Percentiles rank a stretch among this genome's conserved stretches.
Conservation (phyloP, 345 rosid species). For the Gossypium raimondii region DNA sequence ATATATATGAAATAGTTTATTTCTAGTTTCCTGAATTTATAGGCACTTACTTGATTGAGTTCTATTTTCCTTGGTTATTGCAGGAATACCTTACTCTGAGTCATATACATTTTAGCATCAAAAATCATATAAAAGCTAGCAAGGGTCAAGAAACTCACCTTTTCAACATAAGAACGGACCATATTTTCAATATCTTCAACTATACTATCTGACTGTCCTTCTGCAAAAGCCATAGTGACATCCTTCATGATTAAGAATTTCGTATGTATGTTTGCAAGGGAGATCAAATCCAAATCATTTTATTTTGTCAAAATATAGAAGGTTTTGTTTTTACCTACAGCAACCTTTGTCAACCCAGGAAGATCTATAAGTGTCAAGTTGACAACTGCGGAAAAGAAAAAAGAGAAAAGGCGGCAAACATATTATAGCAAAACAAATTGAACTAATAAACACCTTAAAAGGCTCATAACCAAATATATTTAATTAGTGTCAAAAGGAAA, state of each 20-base stretch:
- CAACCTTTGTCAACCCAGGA: constrained; percentile 99
- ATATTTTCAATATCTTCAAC: constrained; percentile 94
- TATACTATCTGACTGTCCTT: constrained; percentile 85
- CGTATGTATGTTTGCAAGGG: neutral
- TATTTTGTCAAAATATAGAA: constrained; percentile 5
- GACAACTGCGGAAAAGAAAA: constrained; percentile 61
- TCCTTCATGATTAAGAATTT: constrained; percentile 7
- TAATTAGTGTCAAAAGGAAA: constrained; percentile 1
- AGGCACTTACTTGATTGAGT: neutral
- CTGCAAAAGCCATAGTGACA: constrained; percentile 44
- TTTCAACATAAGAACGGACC: constrained; percentile 99
- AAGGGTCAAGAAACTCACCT: constrained; percentile 48
- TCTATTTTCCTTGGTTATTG: constrained; percentile 14
- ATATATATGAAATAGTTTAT: neutral
- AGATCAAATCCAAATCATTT: constrained; percentile 11
- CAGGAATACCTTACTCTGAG: neutral
- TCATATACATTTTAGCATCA: neutral
- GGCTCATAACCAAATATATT: neutral
- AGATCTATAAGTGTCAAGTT: constrained; percentile 96
- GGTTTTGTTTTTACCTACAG: constrained; percentile 69
- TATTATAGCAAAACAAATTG: constrained; percentile 9
- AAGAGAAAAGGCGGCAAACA: neutral
- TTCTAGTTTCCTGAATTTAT: neutral
- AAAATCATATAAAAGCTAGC: constrained; percentile 7
- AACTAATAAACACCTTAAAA: neutral